Base-by-base conservation (phyloP, 768 basidiomycete species). In the Cystobasidiopsis lactophilus region DNA sequence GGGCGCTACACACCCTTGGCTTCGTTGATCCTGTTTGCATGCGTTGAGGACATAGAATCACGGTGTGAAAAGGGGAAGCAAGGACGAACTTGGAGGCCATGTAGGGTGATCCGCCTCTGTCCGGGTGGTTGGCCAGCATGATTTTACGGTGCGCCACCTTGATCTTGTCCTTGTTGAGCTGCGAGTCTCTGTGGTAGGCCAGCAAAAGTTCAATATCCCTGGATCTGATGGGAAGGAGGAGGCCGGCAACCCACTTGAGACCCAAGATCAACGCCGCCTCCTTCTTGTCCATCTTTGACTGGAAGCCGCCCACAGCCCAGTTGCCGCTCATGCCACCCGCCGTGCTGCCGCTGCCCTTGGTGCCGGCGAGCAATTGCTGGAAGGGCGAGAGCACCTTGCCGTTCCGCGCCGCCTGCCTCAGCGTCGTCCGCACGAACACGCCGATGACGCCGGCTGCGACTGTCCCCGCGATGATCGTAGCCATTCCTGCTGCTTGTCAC, bases 101-200 rank as follows among this genome's bases (percentile, higher is more conserved):
- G 68, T 95, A 98, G 5, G 93, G 93, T n/a, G 88, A 84, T 29
- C 93, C 93, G 31, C 93, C 93, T 56, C 93, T 75, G 71, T 98
- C 93, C 11, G 93, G 93, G 69, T 98, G 93, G 69, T 98, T 98
- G 27, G 86, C 83, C 48, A 96, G 74, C 93, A 98, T 98, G 60
- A 98, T 83, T 35, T 81, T 77, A 52, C 91, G 78, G 69, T 98
- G 93, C 0, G 93, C 88, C 60, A 95, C 91, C 69, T 95, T 95
- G 53, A 95, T 66, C 66, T 73, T 77, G 50, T 65, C 75, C n/a
- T 76, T 74, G n/a, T 91, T 69, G 52, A 71, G 72, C 10, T 83
- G 74, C 18, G 78, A 77, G 58, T 96, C 91, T 68, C 91, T 98
- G 64, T 1, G 26, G 24, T 35, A 35, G 30, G 7, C 19, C 18